Conservation (phyloP, 495 filamentous ascomycete genomes). For the Trichodelitschia bisporula region DNA sequence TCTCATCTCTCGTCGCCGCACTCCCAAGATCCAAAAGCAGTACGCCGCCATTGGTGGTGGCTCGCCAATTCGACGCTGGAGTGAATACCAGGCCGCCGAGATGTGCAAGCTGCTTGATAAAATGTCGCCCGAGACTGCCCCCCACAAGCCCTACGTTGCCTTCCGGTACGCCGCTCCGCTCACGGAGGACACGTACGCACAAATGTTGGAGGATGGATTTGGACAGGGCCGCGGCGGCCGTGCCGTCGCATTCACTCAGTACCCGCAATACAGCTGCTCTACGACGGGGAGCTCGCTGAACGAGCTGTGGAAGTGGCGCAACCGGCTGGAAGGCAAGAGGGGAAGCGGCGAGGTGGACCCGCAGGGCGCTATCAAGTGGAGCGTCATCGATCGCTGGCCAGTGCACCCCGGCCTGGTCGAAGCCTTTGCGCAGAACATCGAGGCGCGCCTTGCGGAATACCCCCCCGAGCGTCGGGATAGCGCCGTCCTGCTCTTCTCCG, state of each 20-base stretch:
- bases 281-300: constrained; percentile 93
- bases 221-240: constrained; percentile 49
- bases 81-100: constrained; percentile 70
- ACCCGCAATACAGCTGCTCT: constrained; percentile 97
- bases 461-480: constrained; percentile 48
- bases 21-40: constrained; percentile 87
- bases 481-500: constrained; percentile 79
- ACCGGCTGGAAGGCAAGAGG: constrained; percentile 59
- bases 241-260: constrained; percentile 94
- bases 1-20: constrained; percentile 61
- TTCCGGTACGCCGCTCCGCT: constrained; percentile 89
- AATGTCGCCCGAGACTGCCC: constrained; percentile 74
- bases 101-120: constrained; percentile 93
- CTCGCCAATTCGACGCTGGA: constrained; percentile 94
- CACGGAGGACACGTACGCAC: constrained; percentile 76
- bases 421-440: constrained; percentile 76
- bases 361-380: constrained; percentile 66
- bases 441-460: constrained; percentile 58
- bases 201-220: constrained; percentile 69
- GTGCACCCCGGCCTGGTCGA: constrained; percentile 73
- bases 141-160: constrained; percentile 96
- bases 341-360: constrained; percentile 14
- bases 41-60: constrained; percentile 91
- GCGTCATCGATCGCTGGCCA: constrained; percentile 96
- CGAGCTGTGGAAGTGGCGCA: constrained; percentile 91